phyloP scores from a whole-genome alignment of 2,329 filamentous ascomycete species.

The Cadophora sp. region DNA sequence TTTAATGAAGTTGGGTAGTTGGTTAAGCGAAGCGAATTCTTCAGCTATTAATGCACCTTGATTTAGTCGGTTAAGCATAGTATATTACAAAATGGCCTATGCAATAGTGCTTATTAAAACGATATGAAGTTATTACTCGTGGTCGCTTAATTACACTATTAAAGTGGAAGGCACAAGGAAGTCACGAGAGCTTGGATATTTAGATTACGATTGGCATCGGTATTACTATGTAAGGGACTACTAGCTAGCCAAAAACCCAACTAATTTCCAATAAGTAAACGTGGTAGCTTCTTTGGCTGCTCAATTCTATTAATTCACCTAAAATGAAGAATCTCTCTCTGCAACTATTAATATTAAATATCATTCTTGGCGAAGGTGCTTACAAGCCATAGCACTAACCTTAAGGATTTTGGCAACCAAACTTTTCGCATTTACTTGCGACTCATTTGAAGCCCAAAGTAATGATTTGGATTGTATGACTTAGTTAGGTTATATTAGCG shows the following conservation, averaged over 20 bases:
- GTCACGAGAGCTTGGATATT: slow-evolving; percentile 8
- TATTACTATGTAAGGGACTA: neutral
- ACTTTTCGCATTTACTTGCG: neutral
- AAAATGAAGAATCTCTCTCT: slow-evolving; percentile 5
- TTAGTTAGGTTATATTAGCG: neutral
- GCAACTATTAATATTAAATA: neutral
- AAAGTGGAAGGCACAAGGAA: neutral
- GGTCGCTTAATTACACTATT: slow-evolving; percentile 1
- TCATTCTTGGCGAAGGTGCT: slow-evolving; percentile 3
- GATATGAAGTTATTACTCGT: neutral
- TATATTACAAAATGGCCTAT: slow-evolving; percentile 12
- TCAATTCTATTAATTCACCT: neutral
- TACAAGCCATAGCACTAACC: neutral
- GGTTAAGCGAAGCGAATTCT: slow-evolving; percentile 14
- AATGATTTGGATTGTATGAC: slow-evolving; percentile 4
- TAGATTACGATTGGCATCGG: slow-evolving; percentile 7
- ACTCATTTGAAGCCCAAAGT: neutral
- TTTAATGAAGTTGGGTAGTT: neutral
- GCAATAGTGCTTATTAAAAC: slow-evolving; percentile 8
- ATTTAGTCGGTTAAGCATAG: neutral
- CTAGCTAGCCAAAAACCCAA: slow-evolving; percentile 5
- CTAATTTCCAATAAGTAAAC: slow-evolving; percentile 1
- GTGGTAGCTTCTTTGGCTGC: neutral
- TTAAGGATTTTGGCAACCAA: neutral
- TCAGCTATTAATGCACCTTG: neutral